phyloP scores from a whole-genome alignment of 768 basidiomycete species.

The Trametes coccinea region DNA sequence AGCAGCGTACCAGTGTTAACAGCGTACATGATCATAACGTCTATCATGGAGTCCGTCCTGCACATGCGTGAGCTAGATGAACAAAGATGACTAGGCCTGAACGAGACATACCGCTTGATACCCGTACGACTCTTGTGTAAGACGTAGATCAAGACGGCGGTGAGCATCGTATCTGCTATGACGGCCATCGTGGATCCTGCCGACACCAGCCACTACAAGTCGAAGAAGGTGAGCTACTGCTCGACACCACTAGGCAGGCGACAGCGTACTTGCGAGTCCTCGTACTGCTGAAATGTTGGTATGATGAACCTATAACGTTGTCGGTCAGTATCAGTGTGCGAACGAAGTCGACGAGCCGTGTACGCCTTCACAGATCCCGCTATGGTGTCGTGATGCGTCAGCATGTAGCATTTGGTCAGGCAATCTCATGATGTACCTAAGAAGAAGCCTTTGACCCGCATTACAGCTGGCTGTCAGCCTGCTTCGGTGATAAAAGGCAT shows the following conservation, averaged over 20 bases:
- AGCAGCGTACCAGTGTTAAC: slow-evolving; percentile 2
- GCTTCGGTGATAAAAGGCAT: too few species aligned
- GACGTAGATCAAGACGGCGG: not conserved
- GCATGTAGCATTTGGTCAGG: too few species aligned
- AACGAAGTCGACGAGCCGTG: not conserved
- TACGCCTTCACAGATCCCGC: not conserved
- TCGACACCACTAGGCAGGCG: not conserved
- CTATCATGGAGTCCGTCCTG: slow-evolving; percentile 7
- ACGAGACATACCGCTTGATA: not conserved
- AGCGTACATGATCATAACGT: slow-evolving; percentile 1
- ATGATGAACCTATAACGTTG: not conserved
- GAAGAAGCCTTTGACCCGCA: too few species aligned
- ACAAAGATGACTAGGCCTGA: too few species aligned
- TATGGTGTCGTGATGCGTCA: not conserved
- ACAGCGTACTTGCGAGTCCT: not conserved
- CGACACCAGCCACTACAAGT: not conserved
- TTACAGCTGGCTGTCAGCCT: too few species aligned
- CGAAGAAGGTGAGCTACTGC: not conserved
- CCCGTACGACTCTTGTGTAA: slow-evolving; percentile 9
- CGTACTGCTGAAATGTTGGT: not conserved
- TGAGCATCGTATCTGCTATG: slow-evolving; percentile 1
- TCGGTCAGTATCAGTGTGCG: too few species aligned
- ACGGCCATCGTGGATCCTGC: not conserved
- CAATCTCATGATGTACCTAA: too few species aligned
- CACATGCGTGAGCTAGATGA: too few species aligned